Conservation (phyloP, 148 eudicot species). For the Vaccinium corymbosum region DNA sequence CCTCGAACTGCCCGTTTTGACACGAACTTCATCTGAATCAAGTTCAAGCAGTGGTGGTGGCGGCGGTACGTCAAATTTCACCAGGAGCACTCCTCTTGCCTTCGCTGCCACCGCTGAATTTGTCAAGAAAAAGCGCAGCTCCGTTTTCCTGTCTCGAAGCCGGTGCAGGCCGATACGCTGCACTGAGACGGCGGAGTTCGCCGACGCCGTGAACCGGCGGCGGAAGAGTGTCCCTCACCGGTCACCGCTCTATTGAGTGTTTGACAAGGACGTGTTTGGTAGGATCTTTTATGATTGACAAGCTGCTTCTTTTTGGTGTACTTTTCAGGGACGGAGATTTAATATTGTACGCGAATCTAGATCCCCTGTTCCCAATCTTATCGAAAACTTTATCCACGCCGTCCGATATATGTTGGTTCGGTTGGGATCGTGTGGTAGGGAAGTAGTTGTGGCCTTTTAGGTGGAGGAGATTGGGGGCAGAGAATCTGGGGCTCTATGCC, state of each 20-base stretch:
- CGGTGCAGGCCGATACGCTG: not conserved
- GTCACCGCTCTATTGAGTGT: constrained; percentile 32
- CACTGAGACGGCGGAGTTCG: constrained; percentile 9
- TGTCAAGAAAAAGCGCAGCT: constrained; percentile 42
- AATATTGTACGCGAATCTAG: not conserved
- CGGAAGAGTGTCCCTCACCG: constrained; percentile 43
- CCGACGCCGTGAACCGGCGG: constrained; percentile 24
- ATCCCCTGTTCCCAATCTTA: not conserved
- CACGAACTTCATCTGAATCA: constrained; percentile 32
- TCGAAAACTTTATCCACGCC: not conserved
- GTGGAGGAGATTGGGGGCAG: not conserved
- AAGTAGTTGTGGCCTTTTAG: not conserved
- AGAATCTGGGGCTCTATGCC: not conserved
- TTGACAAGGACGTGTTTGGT: not conserved
- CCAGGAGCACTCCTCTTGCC: not conserved
- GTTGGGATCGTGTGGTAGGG: not conserved
- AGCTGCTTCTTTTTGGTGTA: not conserved
- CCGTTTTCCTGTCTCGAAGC: constrained; percentile 10
- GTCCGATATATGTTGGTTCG: not conserved
- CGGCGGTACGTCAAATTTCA: not conserved
- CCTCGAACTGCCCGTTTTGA: constrained; percentile 28
- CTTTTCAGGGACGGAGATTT: not conserved
- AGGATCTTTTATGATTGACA: not conserved
- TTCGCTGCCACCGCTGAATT: constrained; percentile 34
- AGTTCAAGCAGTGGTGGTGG: constrained; percentile 10